These are phyloP conservation scores for Pseudonitzschia multistriata DNA, from an alignment of 108 stramenopile species.

Conservation along the genomic window DNA sequence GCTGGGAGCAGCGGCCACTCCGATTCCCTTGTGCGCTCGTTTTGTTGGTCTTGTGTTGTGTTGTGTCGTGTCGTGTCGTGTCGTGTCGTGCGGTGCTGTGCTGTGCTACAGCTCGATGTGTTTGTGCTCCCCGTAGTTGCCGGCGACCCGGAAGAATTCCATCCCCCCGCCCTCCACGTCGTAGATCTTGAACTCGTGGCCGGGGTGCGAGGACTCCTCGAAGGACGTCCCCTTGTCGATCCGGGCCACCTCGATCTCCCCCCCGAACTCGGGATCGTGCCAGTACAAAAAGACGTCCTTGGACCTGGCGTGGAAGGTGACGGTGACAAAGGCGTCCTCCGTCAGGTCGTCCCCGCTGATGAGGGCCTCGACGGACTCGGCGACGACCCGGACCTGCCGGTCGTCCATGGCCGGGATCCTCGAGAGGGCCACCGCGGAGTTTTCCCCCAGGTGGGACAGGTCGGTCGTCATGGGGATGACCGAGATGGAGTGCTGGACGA, in stretches of 20 bases:
- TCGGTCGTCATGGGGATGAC: slow-evolving; percentile 55
- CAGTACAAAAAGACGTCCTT: slow-evolving; percentile 49
- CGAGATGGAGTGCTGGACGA: slow-evolving; percentile 50
- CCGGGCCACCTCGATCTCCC: slow-evolving; percentile 36
- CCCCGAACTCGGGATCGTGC: slow-evolving; percentile 41
- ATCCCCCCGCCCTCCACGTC: slow-evolving; percentile 29
- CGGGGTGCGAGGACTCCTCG: slow-evolving; percentile 46
- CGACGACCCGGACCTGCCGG: slow-evolving; percentile 38
- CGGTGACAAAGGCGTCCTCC: slow-evolving; percentile 33
- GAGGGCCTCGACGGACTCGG: slow-evolving; percentile 40
- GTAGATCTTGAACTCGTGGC: slow-evolving; percentile 41
- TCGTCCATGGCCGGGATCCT: slow-evolving; percentile 42
- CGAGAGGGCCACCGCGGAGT: slow-evolving; percentile 40
- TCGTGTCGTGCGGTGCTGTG: no score
- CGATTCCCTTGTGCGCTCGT: no score
- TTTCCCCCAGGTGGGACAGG: slow-evolving; percentile 41
- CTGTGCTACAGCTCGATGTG: slow-evolving; percentile 40
- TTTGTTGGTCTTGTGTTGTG: no score
- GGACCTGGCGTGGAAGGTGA: slow-evolving; percentile 40
- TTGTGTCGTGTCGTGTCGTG: no score
- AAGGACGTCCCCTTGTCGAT: slow-evolving; percentile 38
- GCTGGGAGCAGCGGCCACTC: no score
- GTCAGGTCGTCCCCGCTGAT: slow-evolving; percentile 51
- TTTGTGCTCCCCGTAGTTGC: slow-evolving; percentile 48
- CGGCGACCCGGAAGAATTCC: slow-evolving; percentile 34